These are phyloP conservation scores for Hypomyces perniciosus DNA, from an alignment of 2,329 filamentous ascomycete genomes.

Conservation along the genomic window DNA sequence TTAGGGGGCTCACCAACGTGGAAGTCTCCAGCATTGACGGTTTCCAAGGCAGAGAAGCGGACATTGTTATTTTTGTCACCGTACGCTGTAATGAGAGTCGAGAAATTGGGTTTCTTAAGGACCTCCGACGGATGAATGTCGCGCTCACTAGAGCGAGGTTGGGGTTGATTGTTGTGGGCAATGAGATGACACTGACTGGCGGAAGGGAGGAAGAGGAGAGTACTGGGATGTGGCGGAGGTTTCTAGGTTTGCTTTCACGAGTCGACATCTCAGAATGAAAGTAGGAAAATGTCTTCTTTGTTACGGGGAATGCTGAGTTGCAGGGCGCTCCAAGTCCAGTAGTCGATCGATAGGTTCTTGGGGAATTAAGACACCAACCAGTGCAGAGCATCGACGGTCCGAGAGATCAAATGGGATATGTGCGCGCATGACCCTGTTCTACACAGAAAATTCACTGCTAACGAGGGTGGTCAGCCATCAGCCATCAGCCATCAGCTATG, in stretches of 20 bases:
- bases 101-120: constrained; percentile 36
- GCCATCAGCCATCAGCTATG: too few species aligned
- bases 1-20: constrained; percentile 21
- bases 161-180: constrained; percentile 29
- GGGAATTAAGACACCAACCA: too few species aligned
- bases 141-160: constrained; percentile 32
- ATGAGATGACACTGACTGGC: constrained; percentile 22
- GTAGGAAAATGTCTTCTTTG: too few species aligned
- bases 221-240: constrained; percentile 12
- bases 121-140: constrained; percentile 36
- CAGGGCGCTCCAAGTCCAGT: too few species aligned
- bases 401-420: too few species aligned
- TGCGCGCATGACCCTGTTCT: too few species aligned
- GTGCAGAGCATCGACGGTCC: too few species aligned
- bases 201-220: constrained; percentile 9
- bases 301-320: too few species aligned
- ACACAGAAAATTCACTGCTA: too few species aligned
- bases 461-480: too few species aligned
- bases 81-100: constrained; percentile 34
- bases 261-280: background rate
- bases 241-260: background rate
- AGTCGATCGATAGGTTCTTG: too few species aligned
- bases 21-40: constrained; percentile 36
- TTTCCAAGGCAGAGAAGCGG: constrained; percentile 38
- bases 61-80: constrained; percentile 37